Conservation (phyloP, 208 protist genomes). For the Naegleria fowleri region DNA sequence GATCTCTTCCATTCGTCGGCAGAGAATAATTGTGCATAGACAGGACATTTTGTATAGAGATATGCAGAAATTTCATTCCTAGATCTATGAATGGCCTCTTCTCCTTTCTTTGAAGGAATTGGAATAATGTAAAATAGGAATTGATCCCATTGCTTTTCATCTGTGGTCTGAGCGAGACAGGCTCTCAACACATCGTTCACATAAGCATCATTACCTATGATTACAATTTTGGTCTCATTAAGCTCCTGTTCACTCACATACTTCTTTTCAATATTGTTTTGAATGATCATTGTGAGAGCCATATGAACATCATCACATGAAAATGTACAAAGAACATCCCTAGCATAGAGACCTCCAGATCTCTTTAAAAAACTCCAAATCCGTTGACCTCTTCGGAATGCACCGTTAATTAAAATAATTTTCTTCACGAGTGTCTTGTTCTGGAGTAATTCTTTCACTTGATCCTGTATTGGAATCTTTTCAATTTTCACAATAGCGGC, state of each 20-base stretch:
- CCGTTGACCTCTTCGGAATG: neutral
- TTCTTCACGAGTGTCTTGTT: neutral
- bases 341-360: neutral
- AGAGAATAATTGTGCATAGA: neutral
- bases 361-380: neutral
- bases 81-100: neutral
- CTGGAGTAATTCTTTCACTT: neutral
- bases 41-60: neutral
- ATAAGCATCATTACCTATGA: neutral
- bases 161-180: neutral
- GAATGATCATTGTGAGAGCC: neutral
- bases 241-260: neutral
- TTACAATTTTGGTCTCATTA: neutral
- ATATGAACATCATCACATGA: neutral
- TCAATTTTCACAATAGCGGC: neutral
- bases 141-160: neutral
- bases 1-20: neutral
- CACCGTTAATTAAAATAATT: neutral
- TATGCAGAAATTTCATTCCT: neutral
- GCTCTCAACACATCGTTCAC: neutral
- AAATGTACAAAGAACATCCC: neutral
- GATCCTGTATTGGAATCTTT: neutral
- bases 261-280: neutral
- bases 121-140: neutral
- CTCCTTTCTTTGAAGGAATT: neutral